Percentiles rank a stretch among this genome's conserved stretches.
These are phyloP conservation scores for Erythrophleum fordii DNA, from an alignment of 306 rosid genomes.

Conservation along the genomic window DNA sequence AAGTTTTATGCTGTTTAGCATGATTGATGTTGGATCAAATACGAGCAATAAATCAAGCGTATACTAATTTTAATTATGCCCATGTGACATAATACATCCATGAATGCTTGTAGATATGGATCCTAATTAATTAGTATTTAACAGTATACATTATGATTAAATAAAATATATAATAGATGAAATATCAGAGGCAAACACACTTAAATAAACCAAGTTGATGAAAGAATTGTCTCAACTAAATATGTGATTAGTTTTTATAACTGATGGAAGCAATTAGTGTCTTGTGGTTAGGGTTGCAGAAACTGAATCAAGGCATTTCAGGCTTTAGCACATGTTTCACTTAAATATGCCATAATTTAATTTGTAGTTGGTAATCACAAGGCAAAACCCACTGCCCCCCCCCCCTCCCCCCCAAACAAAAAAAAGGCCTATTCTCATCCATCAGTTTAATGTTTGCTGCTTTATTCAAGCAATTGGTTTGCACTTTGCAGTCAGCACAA, in stretches of 20 bases:
- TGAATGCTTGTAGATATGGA: not conserved
- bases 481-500: not conserved
- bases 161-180: constrained; percentile 10
- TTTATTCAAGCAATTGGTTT: constrained; percentile 8
- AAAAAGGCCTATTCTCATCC: not conserved
- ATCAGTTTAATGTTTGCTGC: not conserved
- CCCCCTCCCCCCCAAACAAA: too few relatives aligned
- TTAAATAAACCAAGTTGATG: constrained; percentile 15
- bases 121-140: constrained; percentile 7
- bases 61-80: not conserved
- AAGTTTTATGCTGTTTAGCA: not conserved
- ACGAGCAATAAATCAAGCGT: constrained; percentile 18
- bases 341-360: not conserved
- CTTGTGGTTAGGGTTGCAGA: constrained; percentile 2
- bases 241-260: not conserved
- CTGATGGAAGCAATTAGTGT: constrained; percentile 22
- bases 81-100: constrained; percentile 9
- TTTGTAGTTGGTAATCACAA: constrained; percentile 4
- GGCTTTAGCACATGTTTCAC: constrained; percentile 5
- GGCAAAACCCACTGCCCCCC: constrained; percentile 12
- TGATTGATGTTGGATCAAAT: constrained; percentile 34
- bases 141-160: not conserved
- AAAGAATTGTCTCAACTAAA: constrained; percentile 24
- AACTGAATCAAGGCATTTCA: constrained; percentile 7
- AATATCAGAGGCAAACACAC: constrained; percentile 11